Conservation (phyloP, 345 rosid species). For the Jatropha curcas region DNA sequence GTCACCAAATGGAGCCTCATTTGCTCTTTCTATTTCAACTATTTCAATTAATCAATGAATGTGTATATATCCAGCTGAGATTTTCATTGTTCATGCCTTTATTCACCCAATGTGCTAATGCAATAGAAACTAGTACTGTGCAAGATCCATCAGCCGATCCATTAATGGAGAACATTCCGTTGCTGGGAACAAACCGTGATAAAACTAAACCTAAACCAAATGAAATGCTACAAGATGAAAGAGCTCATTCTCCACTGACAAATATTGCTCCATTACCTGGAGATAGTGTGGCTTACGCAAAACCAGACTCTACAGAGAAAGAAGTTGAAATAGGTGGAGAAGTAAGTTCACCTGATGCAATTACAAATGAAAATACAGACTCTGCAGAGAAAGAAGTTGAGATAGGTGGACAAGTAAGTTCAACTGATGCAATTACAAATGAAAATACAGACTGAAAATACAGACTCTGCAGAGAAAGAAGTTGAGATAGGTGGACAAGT, state of each 20-base stretch:
- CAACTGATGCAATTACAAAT: too few species aligned
- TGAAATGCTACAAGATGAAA: background rate
- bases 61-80: too few species aligned
- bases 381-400: too few species aligned
- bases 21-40: background rate
- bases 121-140: background rate
- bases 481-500: background rate
- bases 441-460: background rate
- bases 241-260: background rate
- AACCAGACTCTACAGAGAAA: too few species aligned
- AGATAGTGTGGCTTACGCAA: too few species aligned
- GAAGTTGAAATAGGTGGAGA: too few species aligned
- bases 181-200: background rate
- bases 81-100: background rate
- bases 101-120: background rate
- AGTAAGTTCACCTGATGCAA: too few species aligned
- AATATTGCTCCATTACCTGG: too few species aligned
- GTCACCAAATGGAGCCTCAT: too few species aligned
- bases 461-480: background rate
- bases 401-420: too few species aligned
- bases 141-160: background rate
- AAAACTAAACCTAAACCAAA: background rate
- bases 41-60: background rate
- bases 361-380: too few species aligned
- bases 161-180: background rate